These are phyloP conservation scores for Neoascochyta sp. DNA, from an alignment of 2,329 filamentous ascomycete species.

Conservation along the genomic window DNA sequence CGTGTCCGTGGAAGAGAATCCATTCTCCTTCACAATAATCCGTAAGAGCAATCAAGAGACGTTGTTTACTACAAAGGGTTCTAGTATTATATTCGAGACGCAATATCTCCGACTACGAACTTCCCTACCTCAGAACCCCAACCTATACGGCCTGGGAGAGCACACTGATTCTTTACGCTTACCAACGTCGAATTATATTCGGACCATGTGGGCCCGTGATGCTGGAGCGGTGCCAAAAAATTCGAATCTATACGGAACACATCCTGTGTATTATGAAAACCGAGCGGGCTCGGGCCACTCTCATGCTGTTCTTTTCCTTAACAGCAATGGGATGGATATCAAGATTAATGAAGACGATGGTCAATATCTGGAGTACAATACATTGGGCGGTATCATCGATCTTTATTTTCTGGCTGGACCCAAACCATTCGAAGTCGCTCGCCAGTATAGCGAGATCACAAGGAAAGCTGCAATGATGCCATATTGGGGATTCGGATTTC, in stretches of 20 bases:
- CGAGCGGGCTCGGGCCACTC: conserved; percentile 44
- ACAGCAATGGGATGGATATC: conserved; percentile 61
- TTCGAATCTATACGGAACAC: conserved; percentile 68
- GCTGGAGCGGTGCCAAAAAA: conserved; percentile 57
- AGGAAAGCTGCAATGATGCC: conserved; percentile 48
- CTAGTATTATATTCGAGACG: conserved; percentile 67
- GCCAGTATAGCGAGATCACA: conserved; percentile 48
- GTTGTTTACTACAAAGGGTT: conserved; percentile 67
- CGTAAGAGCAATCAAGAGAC: conserved; percentile 55
- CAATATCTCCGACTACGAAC: conserved; percentile 73
- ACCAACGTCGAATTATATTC: conserved; percentile 63
- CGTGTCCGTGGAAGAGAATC: conserved; percentile 53
- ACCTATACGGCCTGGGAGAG: conserved; percentile 74
- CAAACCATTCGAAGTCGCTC: conserved; percentile 44
- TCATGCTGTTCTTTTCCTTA: conserved; percentile 35
- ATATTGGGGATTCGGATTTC: conserved; percentile 52
- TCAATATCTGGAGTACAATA: conserved; percentile 75
- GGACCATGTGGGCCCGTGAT: conserved; percentile 69
- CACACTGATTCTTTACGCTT: conserved; percentile 67
- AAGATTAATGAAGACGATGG: conserved; percentile 63
- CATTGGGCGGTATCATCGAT: conserved; percentile 72
- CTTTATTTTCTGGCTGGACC: conserved; percentile 51
- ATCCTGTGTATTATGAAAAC: conserved; percentile 72
- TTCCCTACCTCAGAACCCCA: conserved; percentile 62
- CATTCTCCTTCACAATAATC: conserved; percentile 65